Evolutionary conservation across 192 early-diverging fungal genomes (phyloP), one percentile per base, ranked within the genome.

Genomic region (Kappamyces sp.): DNA sequence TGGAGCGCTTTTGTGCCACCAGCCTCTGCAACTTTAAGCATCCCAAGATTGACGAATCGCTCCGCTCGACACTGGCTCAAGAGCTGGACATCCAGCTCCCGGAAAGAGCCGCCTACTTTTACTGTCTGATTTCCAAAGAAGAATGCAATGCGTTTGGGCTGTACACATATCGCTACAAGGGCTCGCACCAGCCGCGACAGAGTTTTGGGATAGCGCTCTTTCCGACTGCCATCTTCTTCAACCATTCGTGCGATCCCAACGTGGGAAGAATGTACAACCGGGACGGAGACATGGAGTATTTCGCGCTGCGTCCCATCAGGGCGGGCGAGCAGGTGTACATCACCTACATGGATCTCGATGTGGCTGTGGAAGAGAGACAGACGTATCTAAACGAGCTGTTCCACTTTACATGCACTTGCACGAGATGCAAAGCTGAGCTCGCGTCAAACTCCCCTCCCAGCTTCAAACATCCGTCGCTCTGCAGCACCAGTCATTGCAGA

Each of bases 111-210:
- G 8, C 49, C 33, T 67, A 49, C n/a, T 13, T 60, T 3, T 44
- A 71, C 40, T 39, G 38, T 3, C 64, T 78, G 23, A 75, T 78
- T 49, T 71, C 64, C 53, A 71, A 72, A 54, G 76, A 78, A 62
- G 76, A 78, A 51, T 75, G 73, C 66, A 78, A 78, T 51, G 70
- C 70, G 3, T 78, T 78, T 57, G 76, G 76, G 1, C 63, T 76
- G 40, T 78, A 78, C 63, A 71, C 64, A 2, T 74, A 61, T 43
- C 13, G 51, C 8, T 51, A 47, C 35, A 3, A 40, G 8, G 75
- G 75, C 43, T 5, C 5, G 12, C 51, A 41, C 9, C 31, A 12
- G 5, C 52, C 60, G 6, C 63, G 76, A 1, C 71, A 78, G 54
- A 58, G 68, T 3, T 79, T 75, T 48, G 77, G 51, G 7, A 39